phyloP scores from a whole-genome alignment of 192 early-diverging fungal species.

The Chytriomyces hyalinus region DNA sequence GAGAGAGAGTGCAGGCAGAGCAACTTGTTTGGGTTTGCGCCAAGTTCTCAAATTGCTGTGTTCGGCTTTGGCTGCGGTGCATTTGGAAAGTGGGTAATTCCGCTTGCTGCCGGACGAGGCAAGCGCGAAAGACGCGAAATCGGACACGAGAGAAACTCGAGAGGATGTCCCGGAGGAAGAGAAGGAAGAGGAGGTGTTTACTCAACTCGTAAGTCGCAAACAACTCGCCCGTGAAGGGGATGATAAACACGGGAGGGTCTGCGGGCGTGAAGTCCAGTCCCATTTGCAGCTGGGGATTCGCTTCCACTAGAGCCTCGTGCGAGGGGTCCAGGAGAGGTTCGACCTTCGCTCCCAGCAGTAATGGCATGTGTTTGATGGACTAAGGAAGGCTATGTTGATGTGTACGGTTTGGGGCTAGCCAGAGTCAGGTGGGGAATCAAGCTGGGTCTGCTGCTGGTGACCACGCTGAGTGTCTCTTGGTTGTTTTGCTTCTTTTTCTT shows the following conservation, averaged over 20 bases:
- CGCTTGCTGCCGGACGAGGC: too few relatives aligned
- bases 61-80: background rate
- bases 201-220: constrained; percentile 53
- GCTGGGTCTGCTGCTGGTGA: too few relatives aligned
- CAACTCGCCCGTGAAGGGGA: constrained; percentile 56
- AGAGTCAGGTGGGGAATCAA: too few relatives aligned
- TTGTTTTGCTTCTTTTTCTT: too few relatives aligned
- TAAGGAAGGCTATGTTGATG: background rate
- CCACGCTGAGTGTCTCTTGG: too few relatives aligned
- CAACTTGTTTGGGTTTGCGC: background rate
- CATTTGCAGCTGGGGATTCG: background rate
- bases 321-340: background rate
- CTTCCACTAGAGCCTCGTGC: constrained; percentile 7
- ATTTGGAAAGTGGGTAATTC: background rate
- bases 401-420: background rate
- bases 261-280: background rate
- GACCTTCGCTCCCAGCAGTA: background rate
- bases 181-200: too few relatives aligned
- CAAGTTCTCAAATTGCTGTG: background rate
- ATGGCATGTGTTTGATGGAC: background rate
- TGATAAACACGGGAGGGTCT: constrained; percentile 44
- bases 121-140: too few relatives aligned
- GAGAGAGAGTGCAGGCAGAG: background rate
- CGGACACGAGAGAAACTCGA: too few relatives aligned
- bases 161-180: too few relatives aligned